Evolutionary conservation across 768 basidiomycete genomes (phyloP).

Genomic region (Tricholoma flavovirens): DNA sequence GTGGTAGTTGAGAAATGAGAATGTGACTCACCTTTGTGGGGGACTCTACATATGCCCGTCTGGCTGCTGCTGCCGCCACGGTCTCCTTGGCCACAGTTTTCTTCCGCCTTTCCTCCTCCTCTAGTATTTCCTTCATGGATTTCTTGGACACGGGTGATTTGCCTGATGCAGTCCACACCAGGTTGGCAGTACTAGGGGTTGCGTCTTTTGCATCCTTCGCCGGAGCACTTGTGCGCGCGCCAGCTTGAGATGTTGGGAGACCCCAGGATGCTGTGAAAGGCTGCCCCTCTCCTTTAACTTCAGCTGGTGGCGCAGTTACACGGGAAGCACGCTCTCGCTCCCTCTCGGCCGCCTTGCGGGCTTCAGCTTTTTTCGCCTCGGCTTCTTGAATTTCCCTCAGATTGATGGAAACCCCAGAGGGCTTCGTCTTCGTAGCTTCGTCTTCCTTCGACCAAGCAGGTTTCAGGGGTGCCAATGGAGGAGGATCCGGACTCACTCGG

Average conservation of each 20-base stretch:
- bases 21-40: slow-evolving; percentile 56
- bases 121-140: slow-evolving; percentile 98
- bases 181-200: slow-evolving; percentile 25
- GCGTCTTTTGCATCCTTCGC: slow-evolving; percentile 52
- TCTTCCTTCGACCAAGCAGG: slow-evolving; percentile 67
- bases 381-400: slow-evolving; percentile 94
- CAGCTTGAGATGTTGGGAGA: slow-evolving; percentile 77
- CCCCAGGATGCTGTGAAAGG: slow-evolving; percentile 78
- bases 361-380: slow-evolving; percentile 77
- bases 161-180: slow-evolving; percentile 69
- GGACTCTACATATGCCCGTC: slow-evolving; percentile 75
- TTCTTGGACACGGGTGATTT: slow-evolving; percentile 64
- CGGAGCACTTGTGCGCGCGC: slow-evolving; percentile 36
- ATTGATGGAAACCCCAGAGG: slow-evolving; percentile 45
- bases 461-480: slow-evolving; percentile 32
- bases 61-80: slow-evolving; percentile 46
- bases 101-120: slow-evolving; percentile 91
- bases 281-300: slow-evolving; percentile 50
- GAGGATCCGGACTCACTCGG: slow-evolving; percentile 14
- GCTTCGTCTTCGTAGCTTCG: slow-evolving; percentile 53
- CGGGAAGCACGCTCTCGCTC: slow-evolving; percentile 62
- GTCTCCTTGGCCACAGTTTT: slow-evolving; percentile 58
- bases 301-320: slow-evolving; percentile 29
- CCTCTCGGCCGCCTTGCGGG: slow-evolving; percentile 66
- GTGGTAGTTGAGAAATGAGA: slow-evolving; percentile 6